phyloP scores from a whole-genome alignment of 2,329 filamentous ascomycete species.

The Nigrospora osmanthi region DNA sequence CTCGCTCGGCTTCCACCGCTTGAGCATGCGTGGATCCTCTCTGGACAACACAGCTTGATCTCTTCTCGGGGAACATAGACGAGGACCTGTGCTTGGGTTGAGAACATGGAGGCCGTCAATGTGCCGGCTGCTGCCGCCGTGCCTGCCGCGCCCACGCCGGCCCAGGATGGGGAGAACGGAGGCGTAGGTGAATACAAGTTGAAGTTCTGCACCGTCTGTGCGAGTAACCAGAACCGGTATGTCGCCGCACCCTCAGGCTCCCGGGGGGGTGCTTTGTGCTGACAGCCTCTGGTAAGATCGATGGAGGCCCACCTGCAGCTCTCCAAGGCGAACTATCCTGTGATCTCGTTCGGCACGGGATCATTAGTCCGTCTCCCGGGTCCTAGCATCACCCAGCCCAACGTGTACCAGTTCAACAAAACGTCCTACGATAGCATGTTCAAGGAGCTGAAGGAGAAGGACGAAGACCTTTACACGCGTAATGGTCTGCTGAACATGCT shows the following conservation, averaged over 20 bases:
- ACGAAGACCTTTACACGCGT: conserved; percentile 76
- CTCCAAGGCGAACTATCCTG: conserved; percentile 80
- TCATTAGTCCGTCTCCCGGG: conserved; percentile 90
- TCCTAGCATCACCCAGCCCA: conserved; percentile 84
- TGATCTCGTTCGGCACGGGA: conserved; percentile 95
- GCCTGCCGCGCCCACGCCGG: conserved; percentile 15
- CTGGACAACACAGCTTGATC: background rate
- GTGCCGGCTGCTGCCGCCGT: conserved; percentile 22
- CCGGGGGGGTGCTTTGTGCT: no score
- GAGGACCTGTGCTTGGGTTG: background rate
- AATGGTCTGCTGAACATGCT: conserved; percentile 97
- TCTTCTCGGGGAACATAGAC: no score
- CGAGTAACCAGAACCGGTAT: conserved; percentile 93
- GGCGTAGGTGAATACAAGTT: conserved; percentile 68
- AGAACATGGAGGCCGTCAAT: conserved; percentile 30
- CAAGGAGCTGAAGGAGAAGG: conserved; percentile 79
- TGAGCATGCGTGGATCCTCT: conserved; percentile 5
- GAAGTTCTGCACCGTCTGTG: conserved; percentile 97
- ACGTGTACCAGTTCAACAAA: conserved; percentile 97
- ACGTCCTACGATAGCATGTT: conserved; percentile 95
- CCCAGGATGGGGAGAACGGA: conserved; percentile 37
- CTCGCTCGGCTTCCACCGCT: background rate
- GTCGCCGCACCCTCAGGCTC: conserved; percentile 11
- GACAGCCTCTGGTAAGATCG: conserved; percentile 42
- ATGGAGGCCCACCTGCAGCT: conserved; percentile 99